Conservation (phyloP, 495 filamentous ascomycete species). For the Eremomyces bilateralis region DNA sequence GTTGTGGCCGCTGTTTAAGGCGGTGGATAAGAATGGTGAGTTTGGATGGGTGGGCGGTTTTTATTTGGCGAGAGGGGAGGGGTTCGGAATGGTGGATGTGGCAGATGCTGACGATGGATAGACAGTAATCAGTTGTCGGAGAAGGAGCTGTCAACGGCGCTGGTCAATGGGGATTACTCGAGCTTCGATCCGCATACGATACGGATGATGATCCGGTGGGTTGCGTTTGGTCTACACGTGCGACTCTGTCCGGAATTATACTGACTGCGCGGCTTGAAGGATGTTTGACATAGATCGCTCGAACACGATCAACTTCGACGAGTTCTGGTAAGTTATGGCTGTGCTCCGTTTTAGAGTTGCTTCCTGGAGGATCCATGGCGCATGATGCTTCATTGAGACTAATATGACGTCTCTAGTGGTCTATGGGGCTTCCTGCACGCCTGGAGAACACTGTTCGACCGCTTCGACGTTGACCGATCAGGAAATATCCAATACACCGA, state of each 20-base stretch:
- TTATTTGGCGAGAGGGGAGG: too few relatives aligned
- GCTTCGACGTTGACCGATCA: conserved; percentile 73
- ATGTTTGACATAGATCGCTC: conserved; percentile 91
- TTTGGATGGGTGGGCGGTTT: conserved; percentile 5
- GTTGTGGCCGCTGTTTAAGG: conserved; percentile 69
- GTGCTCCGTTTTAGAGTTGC: too few relatives aligned
- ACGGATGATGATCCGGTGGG: conserved; percentile 67
- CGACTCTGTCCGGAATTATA: too few relatives aligned
- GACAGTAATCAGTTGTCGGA: conserved; percentile 69
- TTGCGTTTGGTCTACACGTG: not conserved
- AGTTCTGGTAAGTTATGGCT: conserved; percentile 44
- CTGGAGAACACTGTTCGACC: conserved; percentile 86
- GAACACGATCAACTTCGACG: conserved; percentile 79
- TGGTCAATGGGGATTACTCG: conserved; percentile 92
- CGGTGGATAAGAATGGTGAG: conserved; percentile 66
- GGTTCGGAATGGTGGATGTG: conserved; percentile 3
- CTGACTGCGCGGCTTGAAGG: too few relatives aligned
- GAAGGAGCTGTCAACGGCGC: conserved; percentile 66
- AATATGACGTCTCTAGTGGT: conserved; percentile 23
- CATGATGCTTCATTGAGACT: too few relatives aligned
- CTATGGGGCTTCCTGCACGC: conserved; percentile 88
- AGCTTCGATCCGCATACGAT: conserved; percentile 92
- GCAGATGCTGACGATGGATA: conserved; percentile 9
- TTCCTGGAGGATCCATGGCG: too few relatives aligned
- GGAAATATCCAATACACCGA: conserved; percentile 74